phyloP scores from a whole-genome alignment of 208 protist species.

The Giardia duodenalis region DNA sequence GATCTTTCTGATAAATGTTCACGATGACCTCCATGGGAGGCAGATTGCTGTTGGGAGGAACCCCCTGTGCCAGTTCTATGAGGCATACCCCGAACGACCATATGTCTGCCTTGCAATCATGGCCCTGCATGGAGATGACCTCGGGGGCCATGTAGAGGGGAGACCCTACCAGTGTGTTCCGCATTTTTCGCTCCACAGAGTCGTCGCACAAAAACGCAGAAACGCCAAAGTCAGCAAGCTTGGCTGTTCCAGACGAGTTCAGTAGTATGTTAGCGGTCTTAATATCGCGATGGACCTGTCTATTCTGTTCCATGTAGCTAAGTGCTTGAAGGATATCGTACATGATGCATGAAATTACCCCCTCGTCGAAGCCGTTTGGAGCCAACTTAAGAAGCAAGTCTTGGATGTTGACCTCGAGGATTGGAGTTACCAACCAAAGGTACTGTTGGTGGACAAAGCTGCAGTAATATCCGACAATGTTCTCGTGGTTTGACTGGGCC shows the following conservation, averaged over 20 bases:
- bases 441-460: background rate
- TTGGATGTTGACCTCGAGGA: background rate
- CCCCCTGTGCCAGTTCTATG: background rate
- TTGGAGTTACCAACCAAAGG: background rate
- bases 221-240: conserved; percentile 14
- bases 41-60: background rate
- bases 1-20: background rate
- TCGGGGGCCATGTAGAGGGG: conserved; percentile 21
- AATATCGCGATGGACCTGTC: background rate
- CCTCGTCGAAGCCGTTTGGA: conserved; percentile 7
- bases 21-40: background rate
- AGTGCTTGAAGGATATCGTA: conserved; percentile 7
- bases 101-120: background rate
- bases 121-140: background rate
- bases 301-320: background rate
- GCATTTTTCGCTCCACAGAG: background rate
- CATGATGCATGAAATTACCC: background rate
- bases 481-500: background rate
- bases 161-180: background rate
- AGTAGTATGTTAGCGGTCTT: background rate
- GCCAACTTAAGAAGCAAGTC: background rate
- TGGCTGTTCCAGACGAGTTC: background rate
- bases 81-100: conserved; percentile 17
- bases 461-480: background rate
- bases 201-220: background rate